These are phyloP conservation scores for Pichia cabralensis DNA, from an alignment of 805 yeast species.

Conservation along the genomic window DNA sequence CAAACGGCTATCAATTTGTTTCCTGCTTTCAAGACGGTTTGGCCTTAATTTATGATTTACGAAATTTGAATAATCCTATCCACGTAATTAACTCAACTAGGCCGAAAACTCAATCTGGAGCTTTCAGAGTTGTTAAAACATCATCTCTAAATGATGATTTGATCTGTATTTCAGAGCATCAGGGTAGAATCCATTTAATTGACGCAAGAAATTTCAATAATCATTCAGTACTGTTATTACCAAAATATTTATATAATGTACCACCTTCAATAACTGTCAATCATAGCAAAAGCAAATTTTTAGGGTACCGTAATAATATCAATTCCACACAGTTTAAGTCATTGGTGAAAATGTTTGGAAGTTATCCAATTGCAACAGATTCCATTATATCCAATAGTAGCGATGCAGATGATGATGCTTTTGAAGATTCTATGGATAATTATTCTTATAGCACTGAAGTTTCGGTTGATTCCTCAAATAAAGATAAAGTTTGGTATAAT, in stretches of 20 bases:
- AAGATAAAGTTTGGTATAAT: too few relatives aligned
- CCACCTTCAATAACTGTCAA: background rate
- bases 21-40: conserved; percentile 82
- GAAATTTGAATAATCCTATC: conserved; percentile 48
- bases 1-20: conserved; percentile 66
- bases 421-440: too few relatives aligned
- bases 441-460: too few relatives aligned
- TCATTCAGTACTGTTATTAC: conserved; percentile 68
- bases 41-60: conserved; percentile 64
- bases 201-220: conserved; percentile 66
- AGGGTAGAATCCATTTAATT: conserved; percentile 75
- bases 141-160: conserved; percentile 65
- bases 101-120: conserved; percentile 33
- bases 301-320: too few relatives aligned
- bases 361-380: conserved; percentile 6
- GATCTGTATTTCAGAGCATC: conserved; percentile 71
- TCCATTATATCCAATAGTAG: background rate
- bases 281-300: too few relatives aligned
- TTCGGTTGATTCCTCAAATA: too few relatives aligned
- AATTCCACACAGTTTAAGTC: too few relatives aligned
- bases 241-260: conserved; percentile 23
- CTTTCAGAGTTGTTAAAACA: conserved; percentile 37
- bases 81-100: conserved; percentile 53
- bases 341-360: conserved; percentile 1
- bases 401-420: background rate